phyloP scores from a whole-genome alignment of 345 rosid species.

The Euclidium syriacum region DNA sequence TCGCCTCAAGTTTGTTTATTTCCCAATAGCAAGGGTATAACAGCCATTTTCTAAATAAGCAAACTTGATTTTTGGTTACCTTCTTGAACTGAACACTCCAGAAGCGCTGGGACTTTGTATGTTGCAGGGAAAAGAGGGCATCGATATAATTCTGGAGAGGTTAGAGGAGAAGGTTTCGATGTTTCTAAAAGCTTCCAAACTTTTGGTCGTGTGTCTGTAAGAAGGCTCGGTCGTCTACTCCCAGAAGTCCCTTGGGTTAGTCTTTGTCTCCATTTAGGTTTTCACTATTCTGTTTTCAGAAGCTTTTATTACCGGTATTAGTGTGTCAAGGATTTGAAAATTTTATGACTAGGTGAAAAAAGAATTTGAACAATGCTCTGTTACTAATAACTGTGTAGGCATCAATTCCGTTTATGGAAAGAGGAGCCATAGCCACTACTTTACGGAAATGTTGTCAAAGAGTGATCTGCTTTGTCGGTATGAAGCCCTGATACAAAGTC shows the following conservation, averaged over 20 bases:
- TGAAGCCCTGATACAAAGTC: background rate
- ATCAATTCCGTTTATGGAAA: constrained; percentile 66
- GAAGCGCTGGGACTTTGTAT: background rate
- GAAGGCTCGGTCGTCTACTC: constrained; percentile 74
- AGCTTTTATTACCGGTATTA: too few species aligned
- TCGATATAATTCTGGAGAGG: constrained; percentile 40
- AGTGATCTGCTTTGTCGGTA: constrained; percentile 72
- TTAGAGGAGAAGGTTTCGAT: constrained; percentile 38
- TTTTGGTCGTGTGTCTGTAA: constrained; percentile 50
- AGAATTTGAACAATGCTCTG: background rate
- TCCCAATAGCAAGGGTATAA: constrained; percentile 48
- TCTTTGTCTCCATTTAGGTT: background rate
- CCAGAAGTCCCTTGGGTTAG: constrained; percentile 81
- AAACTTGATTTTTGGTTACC: background rate
- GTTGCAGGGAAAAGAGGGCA: constrained; percentile 56
- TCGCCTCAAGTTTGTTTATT: constrained; percentile 57
- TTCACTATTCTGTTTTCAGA: background rate
- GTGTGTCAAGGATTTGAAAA: too few species aligned
- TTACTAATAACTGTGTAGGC: constrained; percentile 25
- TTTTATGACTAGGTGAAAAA: background rate
- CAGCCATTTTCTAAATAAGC: background rate
- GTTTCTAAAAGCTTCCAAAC: constrained; percentile 38
- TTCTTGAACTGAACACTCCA: background rate
- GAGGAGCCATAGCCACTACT: constrained; percentile 48
- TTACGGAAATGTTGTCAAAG: constrained; percentile 55